A percentile compares a stretch with the other conserved stretches of the same genome.
These are phyloP conservation scores for Coemansia sp. DNA, from an alignment of 192 early-diverging fungal species.

Conservation along the genomic window DNA sequence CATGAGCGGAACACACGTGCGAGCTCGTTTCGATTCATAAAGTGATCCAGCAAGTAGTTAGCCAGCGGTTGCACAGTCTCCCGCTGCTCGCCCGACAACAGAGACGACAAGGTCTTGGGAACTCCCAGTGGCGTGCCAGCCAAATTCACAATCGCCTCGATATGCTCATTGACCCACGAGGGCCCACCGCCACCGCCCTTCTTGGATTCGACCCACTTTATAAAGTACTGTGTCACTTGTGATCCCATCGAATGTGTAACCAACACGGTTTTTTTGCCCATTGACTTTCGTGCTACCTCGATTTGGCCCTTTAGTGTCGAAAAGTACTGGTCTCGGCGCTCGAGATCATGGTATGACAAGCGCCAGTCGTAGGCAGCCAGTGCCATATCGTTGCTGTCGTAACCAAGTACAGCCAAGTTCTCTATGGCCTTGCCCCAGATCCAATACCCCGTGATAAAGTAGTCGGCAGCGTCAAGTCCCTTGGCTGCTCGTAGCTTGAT, in stretches of 20 bases:
- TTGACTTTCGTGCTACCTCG: constrained; percentile 56
- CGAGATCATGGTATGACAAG: constrained; percentile 71
- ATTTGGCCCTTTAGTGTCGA: constrained; percentile 70
- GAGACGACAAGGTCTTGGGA: constrained; percentile 74
- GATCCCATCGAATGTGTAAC: constrained; percentile 61
- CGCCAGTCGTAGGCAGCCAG: constrained; percentile 91
- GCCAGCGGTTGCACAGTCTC: constrained; percentile 81
- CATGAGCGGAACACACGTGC: constrained; percentile 77
- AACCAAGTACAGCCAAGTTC: constrained; percentile 80
- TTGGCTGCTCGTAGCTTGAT: constrained; percentile 82
- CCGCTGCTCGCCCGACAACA: constrained; percentile 77
- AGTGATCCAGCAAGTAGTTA: constrained; percentile 77
- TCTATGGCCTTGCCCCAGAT: constrained; percentile 82
- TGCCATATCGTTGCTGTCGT: constrained; percentile 85
- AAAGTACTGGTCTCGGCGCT: constrained; percentile 80
- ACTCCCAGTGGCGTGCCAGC: constrained; percentile 84
- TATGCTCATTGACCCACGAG: constrained; percentile 73
- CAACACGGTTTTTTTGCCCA: constrained; percentile 58
- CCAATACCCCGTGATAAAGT: constrained; percentile 89
- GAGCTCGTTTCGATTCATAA: constrained; percentile 76
- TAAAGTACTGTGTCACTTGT: constrained; percentile 74
- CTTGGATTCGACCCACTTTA: constrained; percentile 78
- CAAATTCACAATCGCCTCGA: constrained; percentile 80
- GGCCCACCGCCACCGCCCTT: constrained; percentile 67
- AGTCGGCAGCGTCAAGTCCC: constrained; percentile 87